phyloP scores from a whole-genome alignment of 805 yeast genomes.

The Candida taoyuanica region DNA sequence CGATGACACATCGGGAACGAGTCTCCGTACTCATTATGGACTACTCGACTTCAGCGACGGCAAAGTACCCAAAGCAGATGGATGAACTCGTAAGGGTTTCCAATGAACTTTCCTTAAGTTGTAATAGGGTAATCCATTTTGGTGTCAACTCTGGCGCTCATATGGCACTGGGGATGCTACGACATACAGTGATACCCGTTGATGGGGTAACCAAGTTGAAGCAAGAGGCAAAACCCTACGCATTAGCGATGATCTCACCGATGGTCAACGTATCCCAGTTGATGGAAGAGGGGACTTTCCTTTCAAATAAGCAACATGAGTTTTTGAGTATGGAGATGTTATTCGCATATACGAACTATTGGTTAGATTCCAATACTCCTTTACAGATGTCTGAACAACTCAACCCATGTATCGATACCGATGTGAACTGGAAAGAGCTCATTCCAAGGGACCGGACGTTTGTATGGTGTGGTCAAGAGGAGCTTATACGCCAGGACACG shows the following conservation, averaged over 20 bases:
- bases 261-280: conserved; percentile 1
- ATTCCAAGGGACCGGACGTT: background rate
- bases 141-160: conserved; percentile 5
- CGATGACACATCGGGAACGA: background rate
- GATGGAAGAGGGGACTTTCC: conserved; percentile 1
- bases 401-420: conserved; percentile 1
- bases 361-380: conserved; percentile 1
- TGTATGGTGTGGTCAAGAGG: conserved; percentile 3
- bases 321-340: background rate
- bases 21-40: conserved; percentile 4
- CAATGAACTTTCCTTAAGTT: conserved; percentile 1
- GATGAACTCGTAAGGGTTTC: conserved; percentile 1
- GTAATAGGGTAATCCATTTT: conserved; percentile 2
- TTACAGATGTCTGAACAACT: background rate
- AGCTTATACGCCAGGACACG: conserved; percentile 1
- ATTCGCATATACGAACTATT: background rate
- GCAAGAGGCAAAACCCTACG: background rate
- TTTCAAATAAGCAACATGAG: conserved; percentile 1
- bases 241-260: conserved; percentile 1
- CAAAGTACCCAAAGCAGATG: conserved; percentile 5
- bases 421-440: conserved; percentile 1
- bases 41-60: conserved; percentile 2
- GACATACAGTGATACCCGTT: conserved; percentile 2
- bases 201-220: background rate
- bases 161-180: background rate